These are phyloP conservation scores for Picea sitchensis DNA, from an alignment of 75 land plant genomes.

Conservation along the genomic window DNA sequence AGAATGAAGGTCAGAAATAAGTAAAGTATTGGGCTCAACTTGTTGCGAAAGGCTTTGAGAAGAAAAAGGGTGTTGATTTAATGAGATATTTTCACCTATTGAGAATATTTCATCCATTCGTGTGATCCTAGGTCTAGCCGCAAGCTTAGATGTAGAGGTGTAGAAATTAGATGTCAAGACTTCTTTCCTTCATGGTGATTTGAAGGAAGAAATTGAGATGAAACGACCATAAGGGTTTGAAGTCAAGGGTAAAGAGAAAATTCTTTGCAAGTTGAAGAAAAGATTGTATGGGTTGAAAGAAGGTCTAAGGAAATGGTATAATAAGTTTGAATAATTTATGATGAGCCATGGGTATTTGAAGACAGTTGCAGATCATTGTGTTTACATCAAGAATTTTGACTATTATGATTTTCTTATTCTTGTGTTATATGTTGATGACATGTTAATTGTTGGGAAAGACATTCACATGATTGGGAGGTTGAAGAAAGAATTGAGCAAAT, in stretches of 20 bases:
- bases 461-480: background rate
- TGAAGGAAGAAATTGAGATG: background rate
- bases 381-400: background rate
- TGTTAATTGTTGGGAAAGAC: background rate
- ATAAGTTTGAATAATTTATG: background rate
- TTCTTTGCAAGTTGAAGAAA: constrained; percentile 10
- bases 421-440: no score
- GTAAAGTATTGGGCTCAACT: no score
- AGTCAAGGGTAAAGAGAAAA: constrained; percentile 10
- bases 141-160: no score
- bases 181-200: no score
- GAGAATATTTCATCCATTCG: no score
- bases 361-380: background rate
- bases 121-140: no score
- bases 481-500: constrained; percentile 1
- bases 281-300: background rate
- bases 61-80: no score
- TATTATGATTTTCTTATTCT: background rate
- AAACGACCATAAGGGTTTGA: background rate
- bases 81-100: no score
- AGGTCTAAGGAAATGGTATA: no score
- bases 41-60: no score
- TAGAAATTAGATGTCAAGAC: no score
- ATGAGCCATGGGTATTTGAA: constrained; percentile 1
- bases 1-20: no score